Evolutionary conservation across 371 early-diverging fungal genomes (phyloP).

Genomic region (Blakeslea trispora): DNA sequence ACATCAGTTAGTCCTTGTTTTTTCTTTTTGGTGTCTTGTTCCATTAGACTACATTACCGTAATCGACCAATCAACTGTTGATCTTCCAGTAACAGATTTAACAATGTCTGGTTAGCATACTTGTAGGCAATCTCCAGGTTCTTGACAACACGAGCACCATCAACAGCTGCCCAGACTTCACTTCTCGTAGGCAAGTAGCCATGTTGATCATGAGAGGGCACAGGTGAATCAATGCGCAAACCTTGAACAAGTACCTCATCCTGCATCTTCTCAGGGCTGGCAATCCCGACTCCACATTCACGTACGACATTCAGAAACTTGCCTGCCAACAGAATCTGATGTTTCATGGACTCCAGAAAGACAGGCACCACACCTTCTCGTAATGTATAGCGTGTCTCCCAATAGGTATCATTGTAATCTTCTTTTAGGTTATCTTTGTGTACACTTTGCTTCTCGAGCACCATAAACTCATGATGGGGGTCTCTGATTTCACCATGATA

Average conservation of each 20-base stretch:
- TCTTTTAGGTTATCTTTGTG: slow-evolving; percentile 66
- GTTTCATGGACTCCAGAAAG: slow-evolving; percentile 72
- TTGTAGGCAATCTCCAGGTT: slow-evolving; percentile 78
- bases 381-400: slow-evolving; percentile 81
- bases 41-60: slow-evolving; percentile 61
- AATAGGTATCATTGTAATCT: slow-evolving; percentile 81
- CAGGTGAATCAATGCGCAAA: not conserved
- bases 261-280: slow-evolving; percentile 49
- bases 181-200: slow-evolving; percentile 24
- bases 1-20: too few species aligned
- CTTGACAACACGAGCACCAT: slow-evolving; percentile 67
- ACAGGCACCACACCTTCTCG: slow-evolving; percentile 69
- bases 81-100: slow-evolving; percentile 70
- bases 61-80: slow-evolving; percentile 73
- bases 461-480: slow-evolving; percentile 90
- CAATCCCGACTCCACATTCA: slow-evolving; percentile 75
- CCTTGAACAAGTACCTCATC: slow-evolving; percentile 19
- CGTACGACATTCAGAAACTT: slow-evolving; percentile 93
- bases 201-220: not conserved
- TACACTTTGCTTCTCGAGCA: slow-evolving; percentile 62
- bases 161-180: slow-evolving; percentile 59
- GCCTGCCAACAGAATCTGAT: slow-evolving; percentile 87
- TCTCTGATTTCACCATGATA: slow-evolving; percentile 84
- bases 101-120: slow-evolving; percentile 72
- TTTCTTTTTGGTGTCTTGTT: too few species aligned